Base-by-base conservation (phyloP, 2,329 filamentous ascomycete species). In the Taxawa tesnikishii region DNA sequence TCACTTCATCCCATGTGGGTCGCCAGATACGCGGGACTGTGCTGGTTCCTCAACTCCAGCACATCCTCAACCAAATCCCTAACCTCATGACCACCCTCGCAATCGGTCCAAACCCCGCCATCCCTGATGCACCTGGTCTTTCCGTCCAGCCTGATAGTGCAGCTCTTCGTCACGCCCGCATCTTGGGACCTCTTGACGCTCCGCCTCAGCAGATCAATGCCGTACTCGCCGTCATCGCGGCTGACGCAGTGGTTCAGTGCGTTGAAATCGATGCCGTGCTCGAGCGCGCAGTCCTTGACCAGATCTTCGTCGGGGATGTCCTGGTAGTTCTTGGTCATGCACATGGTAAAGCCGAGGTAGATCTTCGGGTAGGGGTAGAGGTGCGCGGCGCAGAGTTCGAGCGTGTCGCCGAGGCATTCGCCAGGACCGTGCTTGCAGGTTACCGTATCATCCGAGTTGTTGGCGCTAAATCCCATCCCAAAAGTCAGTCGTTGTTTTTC, bases 321-420 rank as follows among this genome's bases (percentile, higher is more conserved):
- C 14, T 65, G 34, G 56, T 87, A 98, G 39, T 85, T 72, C 40
- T 68, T 70, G 14, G 78, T 76, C 36, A 98, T 61, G 60, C 90
- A 98, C 70, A 92, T 90, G 36, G 84, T 79, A 59, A 96, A 98
- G 39, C 88, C 88, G 14, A 98, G 75, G 47, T 80, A 87, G 42
- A 78, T 82, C 58, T 93, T 90, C 18, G 83, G 82, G 43, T 87
- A 76, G 17, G 83, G 81, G 50, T 90, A 90, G 18, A 90, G 68
- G 41, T 79, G 67, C 37, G 78, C 77, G 19, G 87, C 87, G 60
- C 90, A 98, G 30, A 98, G 79, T 54, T 94, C 80, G 56, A 98
- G 67, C 53, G 94, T 93, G 60, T 98, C 85, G 39, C 90, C 90
- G 48, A 96, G 73, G 55, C 83, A 98, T 60, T 98, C 90, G 26